These are phyloP conservation scores for Acanthamoeba healyi DNA, from an alignment of 208 protist species.

Conservation along the genomic window DNA sequence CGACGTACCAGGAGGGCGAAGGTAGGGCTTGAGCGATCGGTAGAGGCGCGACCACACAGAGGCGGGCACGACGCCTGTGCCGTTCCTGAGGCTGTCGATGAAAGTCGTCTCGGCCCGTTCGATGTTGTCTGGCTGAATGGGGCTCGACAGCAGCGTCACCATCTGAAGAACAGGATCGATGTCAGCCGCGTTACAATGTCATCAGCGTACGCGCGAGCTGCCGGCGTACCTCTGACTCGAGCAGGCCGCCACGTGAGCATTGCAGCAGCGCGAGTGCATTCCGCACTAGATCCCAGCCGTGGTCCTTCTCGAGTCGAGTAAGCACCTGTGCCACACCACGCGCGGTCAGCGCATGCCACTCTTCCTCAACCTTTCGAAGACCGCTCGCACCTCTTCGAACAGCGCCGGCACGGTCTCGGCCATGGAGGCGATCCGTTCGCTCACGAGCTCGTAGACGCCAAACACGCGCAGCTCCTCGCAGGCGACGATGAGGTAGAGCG, in stretches of 20 bases:
- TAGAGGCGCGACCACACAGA: constrained; percentile 63
- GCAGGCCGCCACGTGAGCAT: constrained; percentile 65
- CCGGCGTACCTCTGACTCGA: constrained; percentile 56
- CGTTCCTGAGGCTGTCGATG: constrained; percentile 11
- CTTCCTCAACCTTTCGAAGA: no score
- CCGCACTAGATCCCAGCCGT: constrained; percentile 64
- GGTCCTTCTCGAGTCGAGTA: constrained; percentile 71
- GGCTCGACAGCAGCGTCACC: constrained; percentile 54
- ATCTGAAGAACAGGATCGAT: not conserved
- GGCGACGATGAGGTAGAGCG: constrained; percentile 69
- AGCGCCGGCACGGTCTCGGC: constrained; percentile 53
- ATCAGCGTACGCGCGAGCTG: not conserved
- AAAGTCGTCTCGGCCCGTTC: not conserved
- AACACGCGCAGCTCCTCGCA: constrained; percentile 78
- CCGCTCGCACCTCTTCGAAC: constrained; percentile 57
- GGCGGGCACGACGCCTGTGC: constrained; percentile 1
- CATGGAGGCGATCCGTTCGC: constrained; percentile 67
- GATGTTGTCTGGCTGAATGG: constrained; percentile 46
- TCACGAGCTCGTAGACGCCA: constrained; percentile 75
- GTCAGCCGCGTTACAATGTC: not conserved
- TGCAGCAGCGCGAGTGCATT: constrained; percentile 68
- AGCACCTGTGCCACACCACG: constrained; percentile 19
- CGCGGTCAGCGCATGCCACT: no score
- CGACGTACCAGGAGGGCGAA: constrained; percentile 45
- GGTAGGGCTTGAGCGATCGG: constrained; percentile 55